A percentile compares a stretch with the other conserved stretches of the same genome.
Evolutionary conservation across 176 grass and related monocot species (phyloP).

Genomic region (Phoenix dactylifera): DNA sequence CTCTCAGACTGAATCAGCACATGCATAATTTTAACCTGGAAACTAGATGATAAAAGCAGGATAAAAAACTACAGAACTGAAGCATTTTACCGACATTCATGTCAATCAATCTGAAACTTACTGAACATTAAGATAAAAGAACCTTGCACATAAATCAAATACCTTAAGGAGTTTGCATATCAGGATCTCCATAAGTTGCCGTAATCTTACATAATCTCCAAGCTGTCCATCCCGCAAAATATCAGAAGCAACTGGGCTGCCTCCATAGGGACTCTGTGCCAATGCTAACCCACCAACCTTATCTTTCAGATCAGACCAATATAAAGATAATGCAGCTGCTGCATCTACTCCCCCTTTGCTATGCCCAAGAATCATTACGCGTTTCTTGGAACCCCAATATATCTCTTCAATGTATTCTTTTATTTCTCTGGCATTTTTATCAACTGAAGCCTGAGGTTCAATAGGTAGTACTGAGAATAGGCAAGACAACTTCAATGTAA

Average conservation of each 20-base stretch:
- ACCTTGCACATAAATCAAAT: slow-evolving; percentile 11
- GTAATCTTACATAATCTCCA: slow-evolving; percentile 81
- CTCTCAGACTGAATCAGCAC: no score
- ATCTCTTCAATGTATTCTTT: slow-evolving; percentile 97
- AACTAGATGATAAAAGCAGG: no score
- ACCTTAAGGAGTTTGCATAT: slow-evolving; percentile 88
- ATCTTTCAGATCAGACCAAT: slow-evolving; percentile 80
- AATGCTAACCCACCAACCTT: slow-evolving; percentile 81
- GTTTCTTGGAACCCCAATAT: slow-evolving; percentile 72
- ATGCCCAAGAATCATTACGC: slow-evolving; percentile 77
- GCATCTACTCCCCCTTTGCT: slow-evolving; percentile 94
- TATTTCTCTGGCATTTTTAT: slow-evolving; percentile 70
- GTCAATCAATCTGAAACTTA: no score
- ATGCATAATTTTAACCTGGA: no score
- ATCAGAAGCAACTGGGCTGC: slow-evolving; percentile 86
- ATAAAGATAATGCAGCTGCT: slow-evolving; percentile 69
- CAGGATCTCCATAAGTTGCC: slow-evolving; percentile 73
- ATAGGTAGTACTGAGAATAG: neutral
- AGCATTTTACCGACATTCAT: no score
- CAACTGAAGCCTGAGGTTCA: slow-evolving; percentile 58
- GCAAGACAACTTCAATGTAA: slow-evolving; percentile 1
- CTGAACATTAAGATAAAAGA: no score
- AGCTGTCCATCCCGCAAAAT: slow-evolving; percentile 80
- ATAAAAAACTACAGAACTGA: no score
- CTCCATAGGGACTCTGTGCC: slow-evolving; percentile 86